Percentiles rank a stretch among this genome's conserved stretches.
These are phyloP conservation scores for Xylaria palmicola DNA, from an alignment of 495 filamentous ascomycete species.

Conservation along the genomic window DNA sequence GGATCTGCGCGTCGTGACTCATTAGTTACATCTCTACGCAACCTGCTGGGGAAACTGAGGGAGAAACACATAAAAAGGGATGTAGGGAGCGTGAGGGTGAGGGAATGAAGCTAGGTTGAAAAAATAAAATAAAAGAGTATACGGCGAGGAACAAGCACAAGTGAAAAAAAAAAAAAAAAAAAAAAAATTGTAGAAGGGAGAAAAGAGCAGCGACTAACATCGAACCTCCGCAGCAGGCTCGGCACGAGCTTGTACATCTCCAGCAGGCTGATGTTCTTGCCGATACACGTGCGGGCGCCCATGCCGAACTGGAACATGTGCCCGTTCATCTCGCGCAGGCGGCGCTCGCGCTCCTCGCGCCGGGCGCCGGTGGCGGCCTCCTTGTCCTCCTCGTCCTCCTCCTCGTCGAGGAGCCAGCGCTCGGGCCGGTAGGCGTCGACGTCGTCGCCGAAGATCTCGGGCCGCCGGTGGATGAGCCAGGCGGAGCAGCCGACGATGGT, in stretches of 20 bases:
- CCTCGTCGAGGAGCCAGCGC: conserved; percentile 51
- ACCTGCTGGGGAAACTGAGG: background rate
- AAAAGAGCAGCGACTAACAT: conserved; percentile 39
- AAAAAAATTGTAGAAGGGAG: background rate
- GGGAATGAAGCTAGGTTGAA: no score
- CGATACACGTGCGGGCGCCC: conserved; percentile 63
- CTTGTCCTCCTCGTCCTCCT: no score
- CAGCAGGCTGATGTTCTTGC: conserved; percentile 70
- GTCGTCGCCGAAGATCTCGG: conserved; percentile 59
- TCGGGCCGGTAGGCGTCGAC: conserved; percentile 59
- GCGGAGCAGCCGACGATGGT: conserved; percentile 63
- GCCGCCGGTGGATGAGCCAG: conserved; percentile 61
- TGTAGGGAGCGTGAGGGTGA: background rate
- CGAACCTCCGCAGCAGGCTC: conserved; percentile 67
- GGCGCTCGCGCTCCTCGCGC: conserved; percentile 39
- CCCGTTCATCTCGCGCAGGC: conserved; percentile 56
- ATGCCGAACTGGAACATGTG: conserved; percentile 62
- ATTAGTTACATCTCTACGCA: conserved; percentile 11
- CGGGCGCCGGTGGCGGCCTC: conserved; percentile 22
- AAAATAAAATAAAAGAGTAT: no score
- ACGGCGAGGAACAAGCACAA: background rate
- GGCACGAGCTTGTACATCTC: conserved; percentile 82
- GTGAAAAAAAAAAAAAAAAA: background rate
- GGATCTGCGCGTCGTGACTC: conserved; percentile 38
- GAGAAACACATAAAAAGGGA: background rate